Evolutionary conservation across 1,284 basidiomycete species (phyloP).

Genomic region (Laetiporus sulphureus): DNA sequence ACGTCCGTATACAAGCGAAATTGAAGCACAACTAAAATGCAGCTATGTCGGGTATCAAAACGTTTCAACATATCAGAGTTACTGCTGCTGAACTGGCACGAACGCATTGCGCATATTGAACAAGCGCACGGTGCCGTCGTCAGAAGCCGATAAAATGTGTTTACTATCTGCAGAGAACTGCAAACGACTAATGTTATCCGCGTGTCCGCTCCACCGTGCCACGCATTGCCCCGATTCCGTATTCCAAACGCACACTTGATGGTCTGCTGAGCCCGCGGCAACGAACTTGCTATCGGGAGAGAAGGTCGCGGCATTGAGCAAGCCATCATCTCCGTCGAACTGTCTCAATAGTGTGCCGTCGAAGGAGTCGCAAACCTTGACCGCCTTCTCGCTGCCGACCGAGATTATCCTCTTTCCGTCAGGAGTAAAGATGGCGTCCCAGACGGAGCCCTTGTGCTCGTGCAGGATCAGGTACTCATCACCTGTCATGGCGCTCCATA

Average conservation of each 20-base stretch:
- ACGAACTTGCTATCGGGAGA: constrained; percentile 1
- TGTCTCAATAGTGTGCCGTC: constrained; percentile 9
- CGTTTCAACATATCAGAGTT: too few species aligned
- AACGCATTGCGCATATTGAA: too few species aligned
- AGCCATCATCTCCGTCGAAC: constrained; percentile 9
- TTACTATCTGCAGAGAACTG: constrained; percentile 2
- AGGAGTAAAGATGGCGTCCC: constrained; percentile 11
- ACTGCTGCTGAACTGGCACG: too few species aligned
- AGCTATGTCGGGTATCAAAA: too few species aligned
- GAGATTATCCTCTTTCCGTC: constrained; percentile 14
- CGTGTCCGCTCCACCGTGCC: neutral
- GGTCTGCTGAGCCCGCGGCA: constrained; percentile 2
- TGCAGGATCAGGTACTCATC: constrained; percentile 11
- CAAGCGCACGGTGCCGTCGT: constrained; percentile 1
- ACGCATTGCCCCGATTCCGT: constrained; percentile 1
- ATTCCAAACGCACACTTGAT: constrained; percentile 2
- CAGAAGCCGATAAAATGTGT: neutral
- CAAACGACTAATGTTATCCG: constrained; percentile 3
- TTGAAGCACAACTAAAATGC: too few species aligned
- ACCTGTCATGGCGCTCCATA: constrained; percentile 17
- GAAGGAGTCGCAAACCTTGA: constrained; percentile 14
- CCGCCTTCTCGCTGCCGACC: constrained; percentile 10
- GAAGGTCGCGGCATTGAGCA: constrained; percentile 14
- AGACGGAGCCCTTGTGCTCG: constrained; percentile 13
- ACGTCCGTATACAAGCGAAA: too few species aligned